Base-by-base conservation (phyloP, 2,329 filamentous ascomycete genomes). In the Myriosclerotinia scirpicola region DNA sequence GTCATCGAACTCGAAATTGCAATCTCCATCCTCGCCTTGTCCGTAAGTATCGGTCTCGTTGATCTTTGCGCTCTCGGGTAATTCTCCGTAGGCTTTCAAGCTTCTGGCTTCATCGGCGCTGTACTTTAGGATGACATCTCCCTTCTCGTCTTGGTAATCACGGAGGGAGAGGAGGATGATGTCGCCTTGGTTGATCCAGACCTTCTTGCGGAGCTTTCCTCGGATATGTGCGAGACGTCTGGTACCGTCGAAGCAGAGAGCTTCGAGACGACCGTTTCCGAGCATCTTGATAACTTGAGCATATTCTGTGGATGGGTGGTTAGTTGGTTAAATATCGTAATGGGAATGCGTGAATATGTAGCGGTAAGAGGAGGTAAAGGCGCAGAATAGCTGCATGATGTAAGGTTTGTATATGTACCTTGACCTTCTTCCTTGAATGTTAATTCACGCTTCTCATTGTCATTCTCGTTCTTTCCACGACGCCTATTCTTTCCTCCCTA, bases 381-480 rank as follows among this genome's bases (percentile, higher is more conserved):
- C 14, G 26, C 46, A 50, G 15, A 12, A 54, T 46, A 36, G 42
- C 48, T 60, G 30, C 15, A 50, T 8, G 22, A 9, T 17, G 17
- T 48, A n/a, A 3, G 44, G n/a, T 48, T 14, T 17, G 11, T 9
- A 2, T 59, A 59, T 78, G 68, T 81, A 87, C 85, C 89, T 84
- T 98, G 94, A 73, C 94, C 94, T 78, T 98, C 94, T 80, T 98
- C 95, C 83, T 97, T 97, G 89, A 98, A 98, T 77, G 92, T 94
- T 77, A 98, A 86, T 81, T 98, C 94, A 81, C 94, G 93, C 86
- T 97, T 97, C 84, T 97, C 93, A 79, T 97, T 96, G 85, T 98
- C 95, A 83, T 95, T 96, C 84, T 96, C 92, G 87, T 96, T 96
- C 90, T 97, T 98, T 83, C 94, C 94, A 83, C 95, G 88, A 87